These are phyloP conservation scores for Yarrowia divulgata DNA, from an alignment of 805 yeast genomes.

Conservation along the genomic window DNA sequence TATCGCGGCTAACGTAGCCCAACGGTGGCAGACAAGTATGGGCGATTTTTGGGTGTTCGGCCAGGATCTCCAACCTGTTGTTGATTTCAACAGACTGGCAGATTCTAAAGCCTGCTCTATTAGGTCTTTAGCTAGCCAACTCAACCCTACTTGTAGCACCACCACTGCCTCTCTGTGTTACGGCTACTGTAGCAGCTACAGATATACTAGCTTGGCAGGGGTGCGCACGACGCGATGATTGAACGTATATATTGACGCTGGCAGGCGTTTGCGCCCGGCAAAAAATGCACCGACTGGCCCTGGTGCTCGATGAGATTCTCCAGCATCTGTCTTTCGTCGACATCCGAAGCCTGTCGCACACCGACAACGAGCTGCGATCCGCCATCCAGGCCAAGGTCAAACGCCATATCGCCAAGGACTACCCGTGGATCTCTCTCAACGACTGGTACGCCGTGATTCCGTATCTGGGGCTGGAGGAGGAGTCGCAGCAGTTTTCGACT, in stretches of 20 bases:
- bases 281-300: conserved; percentile 5
- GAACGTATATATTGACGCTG: neutral
- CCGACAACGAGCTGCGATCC: neutral
- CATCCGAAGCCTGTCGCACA: neutral
- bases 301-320: conserved; percentile 14
- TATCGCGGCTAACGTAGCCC: neutral
- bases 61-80: no score
- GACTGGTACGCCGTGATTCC: conserved; percentile 17
- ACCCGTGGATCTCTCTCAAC: conserved; percentile 13
- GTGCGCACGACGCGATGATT: conserved; percentile 12
- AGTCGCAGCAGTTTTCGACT: neutral
- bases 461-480: neutral
- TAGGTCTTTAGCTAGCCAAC: no score
- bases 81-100: no score
- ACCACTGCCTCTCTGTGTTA: no score
- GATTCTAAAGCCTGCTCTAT: no score
- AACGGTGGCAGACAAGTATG: neutral
- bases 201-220: conserved; percentile 5
- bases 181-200: no score
- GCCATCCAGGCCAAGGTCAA: conserved; percentile 18
- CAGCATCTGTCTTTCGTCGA: neutral
- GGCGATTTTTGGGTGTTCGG: no score
- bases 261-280: neutral
- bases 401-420: neutral
- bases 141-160: no score